Conservation (phyloP, 2,329 filamentous ascomycete genomes). For the Ceratocystis alfenasii region DNA sequence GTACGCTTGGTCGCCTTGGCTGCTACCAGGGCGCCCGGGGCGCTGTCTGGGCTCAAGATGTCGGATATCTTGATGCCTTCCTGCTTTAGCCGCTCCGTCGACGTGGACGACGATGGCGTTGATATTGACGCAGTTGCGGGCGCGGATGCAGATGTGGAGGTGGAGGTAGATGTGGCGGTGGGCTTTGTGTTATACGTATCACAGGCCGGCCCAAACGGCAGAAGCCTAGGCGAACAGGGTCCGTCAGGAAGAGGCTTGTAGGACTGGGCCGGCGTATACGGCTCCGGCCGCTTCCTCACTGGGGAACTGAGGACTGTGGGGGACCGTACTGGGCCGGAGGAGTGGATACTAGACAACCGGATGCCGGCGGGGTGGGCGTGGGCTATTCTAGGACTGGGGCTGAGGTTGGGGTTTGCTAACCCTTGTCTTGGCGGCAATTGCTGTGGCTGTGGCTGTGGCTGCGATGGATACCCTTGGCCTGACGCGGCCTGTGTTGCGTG, state of each 20-base stretch:
- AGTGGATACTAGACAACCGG: too few species aligned
- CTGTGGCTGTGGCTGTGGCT: too few species aligned
- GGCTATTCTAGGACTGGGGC: not conserved
- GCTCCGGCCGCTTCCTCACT: not conserved
- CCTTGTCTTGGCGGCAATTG: not conserved
- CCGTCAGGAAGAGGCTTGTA: constrained; percentile 7
- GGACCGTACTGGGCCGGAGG: not conserved
- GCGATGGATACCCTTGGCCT: too few species aligned
- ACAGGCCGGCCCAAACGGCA: not conserved
- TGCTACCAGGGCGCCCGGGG: not conserved
- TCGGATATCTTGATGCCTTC: constrained; percentile 25
- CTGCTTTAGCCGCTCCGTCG: constrained; percentile 12
- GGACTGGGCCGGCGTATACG: constrained; percentile 16
- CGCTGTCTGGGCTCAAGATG: constrained; percentile 21
- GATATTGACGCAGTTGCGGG: not conserved
- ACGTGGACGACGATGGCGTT: not conserved
- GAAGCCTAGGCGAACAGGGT: not conserved
- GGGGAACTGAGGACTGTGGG: not conserved
- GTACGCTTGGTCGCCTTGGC: not conserved
- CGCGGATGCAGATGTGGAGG: too few species aligned
- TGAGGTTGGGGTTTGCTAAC: not conserved
- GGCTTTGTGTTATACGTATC: not conserved
- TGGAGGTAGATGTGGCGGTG: too few species aligned
- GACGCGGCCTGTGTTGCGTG: not conserved
- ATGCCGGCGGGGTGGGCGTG: too few species aligned